Base-by-base conservation (phyloP, 2,329 filamentous ascomycete genomes). In the Grosmannia serpens region DNA sequence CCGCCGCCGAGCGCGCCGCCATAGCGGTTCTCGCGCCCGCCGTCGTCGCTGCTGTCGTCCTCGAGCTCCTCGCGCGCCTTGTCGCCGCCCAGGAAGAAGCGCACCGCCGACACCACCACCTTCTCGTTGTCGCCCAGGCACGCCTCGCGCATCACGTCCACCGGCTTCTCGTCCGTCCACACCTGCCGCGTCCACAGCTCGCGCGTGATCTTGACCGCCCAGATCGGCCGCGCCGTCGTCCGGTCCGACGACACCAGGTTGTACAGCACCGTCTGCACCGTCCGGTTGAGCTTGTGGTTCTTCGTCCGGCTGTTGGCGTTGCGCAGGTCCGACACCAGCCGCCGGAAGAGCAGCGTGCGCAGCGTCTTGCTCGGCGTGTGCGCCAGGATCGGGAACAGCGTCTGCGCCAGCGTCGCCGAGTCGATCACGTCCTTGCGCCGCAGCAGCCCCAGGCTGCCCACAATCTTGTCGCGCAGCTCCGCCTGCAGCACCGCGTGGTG, bases 111-210 rank as follows among this genome's bases (percentile, higher is more conserved):
- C 7, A 88, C 78, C 29, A 94, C 83, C 4, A 97, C 91, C 74
- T 99, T 99, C 66, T 95, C 89, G 65, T 96, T 95, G 56, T 96
- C 87, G 4, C 89, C 85, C 59, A 99, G 74, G 58, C 87, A 85
- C 0, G 92, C 91, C 73, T 96, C 88, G 73, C 95, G 95, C 91
- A 99, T 97, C 64, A 97, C 89, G 67, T 96, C 91, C n/a, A 97
- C 94, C 0, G 92, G 86, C 70, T 91, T 61, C 17, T 91, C 83
- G 67, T 99, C 94, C 11, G 88, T 90, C 94, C 94, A 99, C 63
- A 97, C 86, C 66, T 96, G 91, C 53, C 92, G 83, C 73, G 91
- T 95, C 94, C 94, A 99, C 68, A 99, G 77, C 75, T 99, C 94
- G 62, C 92, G 82, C 4, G 91, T 95, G 63, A 99, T 82, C 72